phyloP scores from a whole-genome alignment of 768 basidiomycete species.

The Leucocoprinus leucothites region DNA sequence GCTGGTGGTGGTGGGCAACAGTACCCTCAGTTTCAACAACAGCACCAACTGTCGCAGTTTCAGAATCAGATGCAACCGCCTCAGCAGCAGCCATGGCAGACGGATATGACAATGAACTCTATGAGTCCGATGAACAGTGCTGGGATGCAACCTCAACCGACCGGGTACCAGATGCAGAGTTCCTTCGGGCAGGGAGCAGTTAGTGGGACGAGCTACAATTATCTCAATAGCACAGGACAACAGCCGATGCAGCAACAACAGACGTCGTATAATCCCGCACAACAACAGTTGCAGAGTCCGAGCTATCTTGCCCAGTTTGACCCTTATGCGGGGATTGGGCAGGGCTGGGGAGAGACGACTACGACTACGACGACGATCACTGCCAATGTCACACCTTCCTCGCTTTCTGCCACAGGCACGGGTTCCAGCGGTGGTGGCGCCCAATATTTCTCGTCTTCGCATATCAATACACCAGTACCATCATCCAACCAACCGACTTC shows the following conservation, averaged over 20 bases:
- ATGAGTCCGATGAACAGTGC: too few species aligned
- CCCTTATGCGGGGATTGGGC: slow-evolving; percentile 45
- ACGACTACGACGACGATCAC: slow-evolving; percentile 16
- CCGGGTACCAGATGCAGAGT: slow-evolving; percentile 45
- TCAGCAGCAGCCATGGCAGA: slow-evolving; percentile 21
- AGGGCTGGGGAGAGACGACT: slow-evolving; percentile 37
- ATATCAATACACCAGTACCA: slow-evolving; percentile 4
- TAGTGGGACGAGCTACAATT: slow-evolving; percentile 38
- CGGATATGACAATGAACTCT: background rate
- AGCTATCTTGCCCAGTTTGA: slow-evolving; percentile 50
- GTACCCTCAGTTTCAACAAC: too few species aligned
- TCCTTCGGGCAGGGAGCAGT: slow-evolving; percentile 50
- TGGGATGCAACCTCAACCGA: slow-evolving; percentile 15
- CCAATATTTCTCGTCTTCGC: slow-evolving; percentile 6
- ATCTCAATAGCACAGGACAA: slow-evolving; percentile 29
- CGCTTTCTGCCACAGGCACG: too few species aligned
- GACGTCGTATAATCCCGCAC: slow-evolving; percentile 37
- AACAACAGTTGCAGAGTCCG: slow-evolving; percentile 46
- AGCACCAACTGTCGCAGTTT: slow-evolving; percentile 35
- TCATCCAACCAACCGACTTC: slow-evolving; percentile 16
- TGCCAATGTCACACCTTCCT: slow-evolving; percentile 16
- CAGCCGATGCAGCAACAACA: slow-evolving; percentile 22
- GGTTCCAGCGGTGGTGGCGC: too few species aligned
- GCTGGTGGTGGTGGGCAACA: slow-evolving; percentile 21
- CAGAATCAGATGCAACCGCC: slow-evolving; percentile 28